These are phyloP conservation scores for Erythrophleum fordii DNA, from an alignment of 306 rosid genomes.

Conservation along the genomic window DNA sequence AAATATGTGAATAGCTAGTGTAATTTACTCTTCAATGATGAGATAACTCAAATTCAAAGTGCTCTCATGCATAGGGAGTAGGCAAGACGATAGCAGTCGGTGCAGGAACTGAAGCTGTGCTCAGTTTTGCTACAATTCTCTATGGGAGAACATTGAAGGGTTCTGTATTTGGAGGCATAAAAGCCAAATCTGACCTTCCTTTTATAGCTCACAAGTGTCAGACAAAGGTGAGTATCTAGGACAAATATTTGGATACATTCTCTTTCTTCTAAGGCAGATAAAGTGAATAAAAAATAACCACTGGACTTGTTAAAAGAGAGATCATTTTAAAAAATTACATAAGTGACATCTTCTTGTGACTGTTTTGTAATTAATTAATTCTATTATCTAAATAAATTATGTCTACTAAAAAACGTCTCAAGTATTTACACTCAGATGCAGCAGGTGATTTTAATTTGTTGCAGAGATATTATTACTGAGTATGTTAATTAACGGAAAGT, in stretches of 20 bases:
- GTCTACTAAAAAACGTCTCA: neutral
- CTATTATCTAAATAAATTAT: neutral
- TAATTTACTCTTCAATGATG: neutral
- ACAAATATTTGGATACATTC: neutral
- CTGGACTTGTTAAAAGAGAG: too few species aligned
- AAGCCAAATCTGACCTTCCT: conserved; percentile 51
- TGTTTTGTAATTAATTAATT: too few species aligned
- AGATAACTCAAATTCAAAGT: neutral
- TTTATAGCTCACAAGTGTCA: conserved; percentile 46
- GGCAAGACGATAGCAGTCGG: conserved; percentile 52
- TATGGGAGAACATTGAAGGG: conserved; percentile 57
- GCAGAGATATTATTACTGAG: too few species aligned
- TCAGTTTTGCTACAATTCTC: conserved; percentile 27
- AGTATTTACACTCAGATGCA: neutral
- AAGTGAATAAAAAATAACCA: too few species aligned
- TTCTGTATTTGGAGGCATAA: conserved; percentile 54
- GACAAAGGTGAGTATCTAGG: conserved; percentile 38
- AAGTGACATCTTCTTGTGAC: too few species aligned
- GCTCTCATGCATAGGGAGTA: conserved; percentile 40
- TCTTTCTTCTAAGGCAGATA: too few species aligned
- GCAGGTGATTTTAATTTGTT: neutral
- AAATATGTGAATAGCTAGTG: neutral
- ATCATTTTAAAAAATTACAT: too few species aligned
- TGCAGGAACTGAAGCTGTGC: conserved; percentile 16
- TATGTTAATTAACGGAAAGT: neutral